Conservation (phyloP, 176 grass and related monocot genomes). For the Thalia dealbata region DNA sequence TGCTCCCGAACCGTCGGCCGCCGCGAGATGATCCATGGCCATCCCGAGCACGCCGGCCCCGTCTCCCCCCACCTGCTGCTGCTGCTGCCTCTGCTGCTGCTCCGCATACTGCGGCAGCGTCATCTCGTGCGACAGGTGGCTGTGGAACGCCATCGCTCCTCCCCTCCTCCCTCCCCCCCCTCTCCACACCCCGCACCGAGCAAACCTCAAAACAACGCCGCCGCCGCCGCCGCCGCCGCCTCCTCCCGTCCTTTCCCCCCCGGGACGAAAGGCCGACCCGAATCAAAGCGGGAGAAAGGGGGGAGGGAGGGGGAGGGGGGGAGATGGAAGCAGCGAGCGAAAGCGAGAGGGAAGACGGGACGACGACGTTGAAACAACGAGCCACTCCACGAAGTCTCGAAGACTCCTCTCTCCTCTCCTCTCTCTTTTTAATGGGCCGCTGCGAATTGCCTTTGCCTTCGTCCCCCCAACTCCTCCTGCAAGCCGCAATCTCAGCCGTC, state of each 20-base stretch:
- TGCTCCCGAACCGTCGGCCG: too few species aligned
- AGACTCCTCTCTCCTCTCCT: too few species aligned
- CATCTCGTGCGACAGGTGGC: constrained; percentile 18
- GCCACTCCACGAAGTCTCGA: too few species aligned
- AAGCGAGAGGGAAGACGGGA: constrained; percentile 9
- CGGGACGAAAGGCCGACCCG: neutral
- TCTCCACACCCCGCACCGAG: neutral
- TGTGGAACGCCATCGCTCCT: constrained; percentile 31
- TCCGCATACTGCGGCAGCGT: constrained; percentile 25
- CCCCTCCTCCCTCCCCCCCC: constrained; percentile 34
- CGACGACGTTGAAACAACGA: too few species aligned
- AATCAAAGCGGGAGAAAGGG: neutral
- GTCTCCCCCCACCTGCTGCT: constrained; percentile 1
- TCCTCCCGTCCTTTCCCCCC: neutral
- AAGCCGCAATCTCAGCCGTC: too few species aligned
- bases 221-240: neutral
- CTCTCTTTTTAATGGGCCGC: too few species aligned
- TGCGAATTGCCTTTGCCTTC: too few species aligned
- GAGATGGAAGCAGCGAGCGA: neutral
- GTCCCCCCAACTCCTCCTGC: too few species aligned
- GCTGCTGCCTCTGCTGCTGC: constrained; percentile 11
- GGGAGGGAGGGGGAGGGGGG: constrained; percentile 14
- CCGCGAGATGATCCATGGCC: neutral
- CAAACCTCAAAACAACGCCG: neutral
- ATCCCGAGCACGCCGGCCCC: constrained; percentile 8